Evolutionary conservation across 176 grass and related monocot genomes (phyloP).

Genomic region (Canna indica): DNA sequence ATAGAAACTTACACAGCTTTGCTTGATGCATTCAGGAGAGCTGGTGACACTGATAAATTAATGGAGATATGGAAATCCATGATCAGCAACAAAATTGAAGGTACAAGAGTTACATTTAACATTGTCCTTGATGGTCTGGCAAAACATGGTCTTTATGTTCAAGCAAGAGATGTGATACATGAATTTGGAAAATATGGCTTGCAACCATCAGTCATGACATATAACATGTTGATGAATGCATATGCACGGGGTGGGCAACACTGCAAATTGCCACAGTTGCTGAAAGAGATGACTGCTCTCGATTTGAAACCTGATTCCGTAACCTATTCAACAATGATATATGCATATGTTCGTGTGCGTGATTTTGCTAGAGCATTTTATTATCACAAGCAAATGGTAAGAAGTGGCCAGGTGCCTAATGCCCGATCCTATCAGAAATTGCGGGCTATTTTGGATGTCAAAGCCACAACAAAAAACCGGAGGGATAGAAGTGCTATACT

Average conservation of each 20-base stretch:
- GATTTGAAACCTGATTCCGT: constrained; percentile 74
- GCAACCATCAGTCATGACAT: constrained; percentile 61
- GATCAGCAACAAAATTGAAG: constrained; percentile 48
- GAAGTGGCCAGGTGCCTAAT: constrained; percentile 59
- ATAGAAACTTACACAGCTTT: constrained; percentile 65
- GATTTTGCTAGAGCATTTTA: constrained; percentile 76
- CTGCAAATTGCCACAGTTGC: constrained; percentile 67
- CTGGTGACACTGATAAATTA: constrained; percentile 47
- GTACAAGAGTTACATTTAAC: constrained; percentile 53
- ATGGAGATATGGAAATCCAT: constrained; percentile 80
- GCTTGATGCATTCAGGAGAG: constrained; percentile 61
- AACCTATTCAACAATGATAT: constrained; percentile 79
- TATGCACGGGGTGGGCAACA: constrained; percentile 86
- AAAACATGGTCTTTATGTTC: constrained; percentile 75
- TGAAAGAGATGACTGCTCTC: constrained; percentile 68
- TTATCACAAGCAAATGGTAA: constrained; percentile 92
- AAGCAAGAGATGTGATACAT: constrained; percentile 61
- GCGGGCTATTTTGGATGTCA: constrained; percentile 53
- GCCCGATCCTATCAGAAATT: constrained; percentile 60
- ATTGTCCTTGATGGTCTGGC: constrained; percentile 83
- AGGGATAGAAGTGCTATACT: constrained; percentile 60
- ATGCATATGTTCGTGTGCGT: constrained; percentile 59
- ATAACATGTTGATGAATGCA: constrained; percentile 93
- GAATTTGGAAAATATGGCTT: constrained; percentile 73
- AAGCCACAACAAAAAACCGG: constrained; percentile 56